Evolutionary conservation across 2,329 filamentous ascomycete species (phyloP).

Genomic region (Clarireedia monteithiana): DNA sequence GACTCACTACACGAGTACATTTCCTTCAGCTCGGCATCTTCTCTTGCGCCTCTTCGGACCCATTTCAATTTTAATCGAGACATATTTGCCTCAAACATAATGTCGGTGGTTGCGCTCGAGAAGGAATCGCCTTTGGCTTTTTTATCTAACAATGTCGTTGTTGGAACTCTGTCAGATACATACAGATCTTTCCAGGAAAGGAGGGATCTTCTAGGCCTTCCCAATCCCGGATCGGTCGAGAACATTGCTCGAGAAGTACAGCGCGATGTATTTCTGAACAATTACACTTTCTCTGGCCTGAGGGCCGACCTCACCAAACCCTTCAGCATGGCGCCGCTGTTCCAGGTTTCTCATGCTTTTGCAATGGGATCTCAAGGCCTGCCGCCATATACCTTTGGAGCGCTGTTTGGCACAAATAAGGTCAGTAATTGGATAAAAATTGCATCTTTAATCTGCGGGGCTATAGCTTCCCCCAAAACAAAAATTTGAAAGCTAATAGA

Average conservation of each 20-base stretch:
- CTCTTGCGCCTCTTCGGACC: background rate
- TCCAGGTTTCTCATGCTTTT: constrained; percentile 96
- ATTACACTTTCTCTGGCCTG: constrained; percentile 93
- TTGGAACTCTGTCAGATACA: constrained; percentile 63
- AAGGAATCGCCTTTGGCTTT: constrained; percentile 51
- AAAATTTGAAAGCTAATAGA: constrained; percentile 15
- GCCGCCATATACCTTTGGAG: constrained; percentile 91
- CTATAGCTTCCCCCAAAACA: background rate
- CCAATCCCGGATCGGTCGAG: constrained; percentile 90
- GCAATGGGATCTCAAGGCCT: constrained; percentile 83
- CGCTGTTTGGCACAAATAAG: constrained; percentile 87
- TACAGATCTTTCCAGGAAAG: constrained; percentile 76
- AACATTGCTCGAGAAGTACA: constrained; percentile 84
- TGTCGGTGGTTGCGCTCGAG: constrained; percentile 27
- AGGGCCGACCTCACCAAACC: constrained; percentile 95
- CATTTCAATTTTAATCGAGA: background rate
- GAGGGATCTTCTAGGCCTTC: constrained; percentile 78
- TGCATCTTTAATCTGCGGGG: background rate
- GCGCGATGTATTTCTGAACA: constrained; percentile 92
- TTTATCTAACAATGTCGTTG: constrained; percentile 66
- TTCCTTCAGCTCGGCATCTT: constrained; percentile 5
- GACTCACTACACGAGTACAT: background rate
- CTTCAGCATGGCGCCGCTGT: constrained; percentile 87
- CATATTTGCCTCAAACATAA: constrained; percentile 8
- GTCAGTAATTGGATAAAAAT: constrained; percentile 42